These are phyloP conservation scores for Leptographium lundbergii DNA, from an alignment of 2,329 filamentous ascomycete genomes.

Conservation along the genomic window DNA sequence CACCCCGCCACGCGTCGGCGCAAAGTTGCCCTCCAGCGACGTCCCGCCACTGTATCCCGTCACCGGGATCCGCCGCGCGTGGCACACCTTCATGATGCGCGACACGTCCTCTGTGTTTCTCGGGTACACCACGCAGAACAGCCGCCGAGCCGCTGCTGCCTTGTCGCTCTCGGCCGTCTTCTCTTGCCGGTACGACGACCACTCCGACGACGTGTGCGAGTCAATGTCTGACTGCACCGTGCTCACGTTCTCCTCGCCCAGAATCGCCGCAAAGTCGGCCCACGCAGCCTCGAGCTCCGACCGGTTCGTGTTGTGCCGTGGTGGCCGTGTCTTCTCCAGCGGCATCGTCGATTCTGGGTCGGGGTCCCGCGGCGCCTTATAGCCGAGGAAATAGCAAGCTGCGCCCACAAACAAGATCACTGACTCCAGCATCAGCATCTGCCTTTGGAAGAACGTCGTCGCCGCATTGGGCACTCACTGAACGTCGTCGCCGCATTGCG, in stretches of 20 bases:
- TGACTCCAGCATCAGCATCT: slow-evolving; percentile 14
- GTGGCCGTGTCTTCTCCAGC: slow-evolving; percentile 35
- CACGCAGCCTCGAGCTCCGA: slow-evolving; percentile 57
- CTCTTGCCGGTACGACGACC: slow-evolving; percentile 43
- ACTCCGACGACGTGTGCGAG: slow-evolving; percentile 46
- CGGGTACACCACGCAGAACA: slow-evolving; percentile 66
- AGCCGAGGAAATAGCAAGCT: slow-evolving; percentile 47
- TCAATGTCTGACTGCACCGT: slow-evolving; percentile 42
- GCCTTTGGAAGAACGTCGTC: not conserved
- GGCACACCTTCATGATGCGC: slow-evolving; percentile 80
- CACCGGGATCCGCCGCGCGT: slow-evolving; percentile 67
- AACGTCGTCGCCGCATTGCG: slow-evolving; percentile 34
- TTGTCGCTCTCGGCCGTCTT: not conserved
- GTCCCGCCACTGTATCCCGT: slow-evolving; percentile 82
- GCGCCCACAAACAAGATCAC: slow-evolving; percentile 39
- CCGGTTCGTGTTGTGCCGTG: slow-evolving; percentile 44
- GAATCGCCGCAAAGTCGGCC: slow-evolving; percentile 53
- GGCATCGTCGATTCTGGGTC: slow-evolving; percentile 47
- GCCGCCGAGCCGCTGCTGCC: slow-evolving; percentile 30
- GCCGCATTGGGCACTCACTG: slow-evolving; percentile 19
- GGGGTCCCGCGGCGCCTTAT: slow-evolving; percentile 35
- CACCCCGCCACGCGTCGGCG: slow-evolving; percentile 69
- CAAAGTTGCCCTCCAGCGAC: slow-evolving; percentile 79
- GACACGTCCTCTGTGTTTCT: slow-evolving; percentile 69
- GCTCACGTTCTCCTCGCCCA: slow-evolving; percentile 53